Percentiles rank a stretch among this genome's conserved stretches.
These are phyloP conservation scores for Hymenoscyphus albidus DNA, from an alignment of 2,329 filamentous ascomycete species.

Conservation along the genomic window DNA sequence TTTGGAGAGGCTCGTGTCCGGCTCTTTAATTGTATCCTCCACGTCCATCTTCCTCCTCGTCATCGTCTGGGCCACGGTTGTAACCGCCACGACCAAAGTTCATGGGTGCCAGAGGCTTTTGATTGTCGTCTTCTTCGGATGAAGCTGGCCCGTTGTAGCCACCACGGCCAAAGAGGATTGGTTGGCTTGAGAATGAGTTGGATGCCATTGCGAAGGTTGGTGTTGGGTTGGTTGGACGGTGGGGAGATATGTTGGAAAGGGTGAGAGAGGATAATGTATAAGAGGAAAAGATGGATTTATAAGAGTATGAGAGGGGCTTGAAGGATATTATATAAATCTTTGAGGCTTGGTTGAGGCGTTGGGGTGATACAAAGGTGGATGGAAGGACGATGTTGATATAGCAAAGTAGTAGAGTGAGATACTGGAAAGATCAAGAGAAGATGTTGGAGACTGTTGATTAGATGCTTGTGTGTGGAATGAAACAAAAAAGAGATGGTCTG, in stretches of 20 bases:
- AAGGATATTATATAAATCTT: constrained; percentile 7
- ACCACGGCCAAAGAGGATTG: constrained; percentile 26
- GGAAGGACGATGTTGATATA: not conserved
- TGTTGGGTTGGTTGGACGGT: constrained; percentile 11
- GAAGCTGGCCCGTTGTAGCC: constrained; percentile 25
- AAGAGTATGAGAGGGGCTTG: not conserved
- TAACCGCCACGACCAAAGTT: constrained; percentile 27
- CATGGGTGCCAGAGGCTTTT: not conserved
- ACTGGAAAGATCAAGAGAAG: not conserved
- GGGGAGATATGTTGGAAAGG: constrained; percentile 4
- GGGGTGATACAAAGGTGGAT: not conserved
- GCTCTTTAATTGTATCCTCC: constrained; percentile 31
- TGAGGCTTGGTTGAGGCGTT: not conserved
- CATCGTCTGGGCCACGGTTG: constrained; percentile 29
- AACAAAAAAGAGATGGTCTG: constrained; percentile 8
- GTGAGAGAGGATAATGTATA: constrained; percentile 2
- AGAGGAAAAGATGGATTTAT: constrained; percentile 3
- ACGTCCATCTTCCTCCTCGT: constrained; percentile 33
- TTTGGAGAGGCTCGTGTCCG: not conserved
- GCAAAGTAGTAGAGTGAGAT: not conserved
- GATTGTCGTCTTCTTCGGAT: constrained; percentile 7
- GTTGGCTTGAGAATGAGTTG: constrained; percentile 13
- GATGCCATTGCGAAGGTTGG: constrained; percentile 23
- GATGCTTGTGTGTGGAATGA: constrained; percentile 8
- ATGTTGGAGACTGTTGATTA: constrained; percentile 4